Evolutionary conservation across 768 basidiomycete species (phyloP).

Genomic region (Agaricus sinodeliciosus): DNA sequence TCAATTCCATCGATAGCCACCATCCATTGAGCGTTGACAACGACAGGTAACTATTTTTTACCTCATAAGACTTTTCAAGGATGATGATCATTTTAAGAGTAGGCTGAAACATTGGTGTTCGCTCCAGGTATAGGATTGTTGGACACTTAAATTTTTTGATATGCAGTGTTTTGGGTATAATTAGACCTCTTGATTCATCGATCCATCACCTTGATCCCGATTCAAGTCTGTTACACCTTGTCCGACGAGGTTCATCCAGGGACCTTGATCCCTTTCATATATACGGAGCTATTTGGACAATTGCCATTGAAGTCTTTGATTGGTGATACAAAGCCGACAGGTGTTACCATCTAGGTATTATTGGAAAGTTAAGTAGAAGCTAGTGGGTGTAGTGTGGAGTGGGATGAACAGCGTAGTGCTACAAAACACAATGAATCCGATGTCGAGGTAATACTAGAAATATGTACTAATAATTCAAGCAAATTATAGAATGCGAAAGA

Average conservation of each 20-base stretch:
- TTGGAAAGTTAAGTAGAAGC: neutral
- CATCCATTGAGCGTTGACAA: neutral
- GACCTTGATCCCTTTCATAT: neutral
- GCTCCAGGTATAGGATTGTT: neutral
- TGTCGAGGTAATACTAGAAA: neutral
- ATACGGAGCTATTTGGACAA: neutral
- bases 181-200: neutral
- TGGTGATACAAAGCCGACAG: too few species aligned
- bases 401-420: constrained; percentile 2
- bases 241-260: neutral
- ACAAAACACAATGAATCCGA: constrained; percentile 2
- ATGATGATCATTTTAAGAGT: neutral
- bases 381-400: neutral
- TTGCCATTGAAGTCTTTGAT: neutral
- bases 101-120: neutral
- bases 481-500: constrained; percentile 5
- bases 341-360: neutral
- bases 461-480: constrained; percentile 12
- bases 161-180: constrained; percentile 3
- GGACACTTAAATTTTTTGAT: neutral
- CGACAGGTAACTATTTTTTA: neutral
- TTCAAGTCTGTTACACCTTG: neutral
- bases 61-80: neutral
- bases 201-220: neutral
- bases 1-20: neutral